Conservation (phyloP, 805 yeast species). For the Isabelozyma pseudorhagii region DNA sequence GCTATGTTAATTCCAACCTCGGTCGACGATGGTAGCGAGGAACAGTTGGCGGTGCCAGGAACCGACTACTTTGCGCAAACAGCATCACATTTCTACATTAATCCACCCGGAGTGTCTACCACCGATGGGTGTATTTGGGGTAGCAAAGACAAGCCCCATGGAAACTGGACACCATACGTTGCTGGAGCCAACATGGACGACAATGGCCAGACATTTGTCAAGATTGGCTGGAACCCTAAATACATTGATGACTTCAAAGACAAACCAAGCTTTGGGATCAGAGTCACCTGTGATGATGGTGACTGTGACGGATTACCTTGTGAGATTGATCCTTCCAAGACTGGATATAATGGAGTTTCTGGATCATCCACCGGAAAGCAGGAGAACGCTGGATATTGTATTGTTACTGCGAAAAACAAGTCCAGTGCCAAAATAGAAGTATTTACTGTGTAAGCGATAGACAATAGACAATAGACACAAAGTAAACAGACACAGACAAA, state of each 20-base stretch:
- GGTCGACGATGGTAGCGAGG: constrained; percentile 47
- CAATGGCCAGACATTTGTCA: constrained; percentile 68
- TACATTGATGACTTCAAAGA: constrained; percentile 62
- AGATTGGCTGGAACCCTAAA: constrained; percentile 89
- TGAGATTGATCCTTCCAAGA: constrained; percentile 69
- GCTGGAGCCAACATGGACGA: constrained; percentile 85
- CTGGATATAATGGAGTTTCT: constrained; percentile 54
- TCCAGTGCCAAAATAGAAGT: constrained; percentile 72
- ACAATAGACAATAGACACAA: too few species aligned
- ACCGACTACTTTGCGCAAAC: constrained; percentile 81
- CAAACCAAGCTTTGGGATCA: constrained; percentile 67
- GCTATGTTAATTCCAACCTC: constrained; percentile 89
- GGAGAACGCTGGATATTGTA: constrained; percentile 73
- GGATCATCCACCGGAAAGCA: constrained; percentile 43
- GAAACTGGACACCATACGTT: constrained; percentile 93
- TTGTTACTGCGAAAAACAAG: constrained; percentile 67
- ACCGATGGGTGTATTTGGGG: constrained; percentile 88
- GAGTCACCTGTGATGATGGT: constrained; percentile 68
- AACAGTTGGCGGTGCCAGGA: constrained; percentile 78
- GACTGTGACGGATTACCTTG: constrained; percentile 78
- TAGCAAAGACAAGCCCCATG: constrained; percentile 58
- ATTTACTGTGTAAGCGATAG: constrained; percentile 27
- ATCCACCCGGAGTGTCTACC: constrained; percentile 77
- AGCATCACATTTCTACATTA: constrained; percentile 82
- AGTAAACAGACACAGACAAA: too few species aligned